Evolutionary conservation across 2,329 filamentous ascomycete species (phyloP), one percentile per base, ranked within the genome.

Genomic region (Paraphoma chrysanthemicola): DNA sequence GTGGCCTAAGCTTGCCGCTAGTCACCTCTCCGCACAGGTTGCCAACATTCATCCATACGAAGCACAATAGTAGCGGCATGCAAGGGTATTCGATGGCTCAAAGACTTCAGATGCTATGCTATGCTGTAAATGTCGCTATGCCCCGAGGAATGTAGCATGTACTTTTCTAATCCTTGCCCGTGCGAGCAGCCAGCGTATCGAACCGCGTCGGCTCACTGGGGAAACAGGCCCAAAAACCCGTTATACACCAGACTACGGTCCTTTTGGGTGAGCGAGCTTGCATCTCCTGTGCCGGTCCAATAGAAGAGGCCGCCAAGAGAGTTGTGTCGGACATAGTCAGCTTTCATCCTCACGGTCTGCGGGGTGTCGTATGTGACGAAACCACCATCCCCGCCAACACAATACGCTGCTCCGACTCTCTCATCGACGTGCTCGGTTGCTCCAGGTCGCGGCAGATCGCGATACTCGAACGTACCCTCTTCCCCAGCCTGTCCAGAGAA

Each of bases 321-420:
- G 66, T 89, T 88, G 66, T 90, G 85, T 67, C 86, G 89, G 74
- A 88, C 91, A 73, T 89, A 94, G 6, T 82, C 79, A 1, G 89
- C 91, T 78, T 95, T 95, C 74, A 88, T 84, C 75, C 84, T 84
- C 33, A 94, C 90, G 2, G 90, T 93, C 43, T 88, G 85, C 4
- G 89, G 87, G 62, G 90, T 93, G 74, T 95, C 91, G 72, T 94
- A 95, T 1, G 86, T 89, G 42, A 94, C 86, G 63, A 93, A 93
- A 0, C 90, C 91, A 3, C 89, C 89, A 66, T 92, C 90, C 1
- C 84, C 87, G 6, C 90, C 90, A 31, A 87, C 78, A 66, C 90
- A 94, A 66, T 86, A 90, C 6, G 91, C 90, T 16, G 90, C 90
- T 11, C 88, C 87, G 29, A 85, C 79, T 16, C 85, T 80, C 64